Base-by-base conservation (phyloP, 805 yeast genomes). In the Candida qinlingensis region DNA sequence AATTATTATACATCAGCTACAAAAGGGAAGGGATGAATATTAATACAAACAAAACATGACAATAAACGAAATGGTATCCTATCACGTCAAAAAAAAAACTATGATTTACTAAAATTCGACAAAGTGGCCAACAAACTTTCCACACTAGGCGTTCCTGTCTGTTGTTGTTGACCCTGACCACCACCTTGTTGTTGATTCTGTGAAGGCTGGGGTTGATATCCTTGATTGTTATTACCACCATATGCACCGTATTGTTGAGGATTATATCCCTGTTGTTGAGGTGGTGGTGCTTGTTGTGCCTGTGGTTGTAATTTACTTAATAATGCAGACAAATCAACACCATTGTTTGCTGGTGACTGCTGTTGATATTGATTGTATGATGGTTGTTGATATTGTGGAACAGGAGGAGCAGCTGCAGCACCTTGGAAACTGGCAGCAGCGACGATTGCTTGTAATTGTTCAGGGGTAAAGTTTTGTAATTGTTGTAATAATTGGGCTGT, bases 51-150 rank as follows among this genome's bases (percentile, higher is more conserved):
- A 19, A 19, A 19, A 19, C 19, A 19, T 19, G 19, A 19, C 19
- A 19, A 19, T 19, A 19, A 19, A 19, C 19, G 19, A 19, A 19
- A 19, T 19, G 19, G 3, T 19, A 19, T 19, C 19, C 19, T 19
- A 19, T 19, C 19, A 19, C 19, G 3, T 19, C 19, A 19, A 19
- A 19, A 19, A 19, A 19, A 19, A 19, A 19, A 19, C 19, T 19
- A 19, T 19, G 19, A 19, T 19, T 19, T 19, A 3, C 19, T 19
- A 38, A 69, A 56, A 52, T 67, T 66, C 13, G 70, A 68, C 46
- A 70, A 54, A 43, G 71, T 63, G 41, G 69, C 72, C 52, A 70
- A 53, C 41, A 70, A 56, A 47, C 45, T 42, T 12, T 57, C 68
- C 68, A 69, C 73, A 46, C 64, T 66, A 48, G 57, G 62, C 37